These are phyloP conservation scores for Colletotrichum tanaceti DNA, from an alignment of 2,329 filamentous ascomycete genomes.

Conservation along the genomic window DNA sequence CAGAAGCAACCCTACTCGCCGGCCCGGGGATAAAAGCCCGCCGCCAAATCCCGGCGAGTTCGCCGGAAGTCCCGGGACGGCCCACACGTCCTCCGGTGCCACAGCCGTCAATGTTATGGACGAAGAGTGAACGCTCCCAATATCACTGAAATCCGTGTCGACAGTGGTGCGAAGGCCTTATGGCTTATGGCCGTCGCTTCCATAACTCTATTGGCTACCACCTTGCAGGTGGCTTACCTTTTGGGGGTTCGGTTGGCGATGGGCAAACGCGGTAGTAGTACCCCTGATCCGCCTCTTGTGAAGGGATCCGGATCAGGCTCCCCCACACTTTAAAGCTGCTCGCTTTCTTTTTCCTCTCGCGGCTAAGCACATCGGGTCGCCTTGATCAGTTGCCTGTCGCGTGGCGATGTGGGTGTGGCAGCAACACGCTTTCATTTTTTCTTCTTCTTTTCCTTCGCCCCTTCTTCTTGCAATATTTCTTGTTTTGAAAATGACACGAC, in stretches of 20 bases:
- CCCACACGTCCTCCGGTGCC: neutral
- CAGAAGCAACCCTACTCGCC: neutral
- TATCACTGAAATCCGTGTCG: neutral
- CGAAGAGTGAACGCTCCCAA: neutral
- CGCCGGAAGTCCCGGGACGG: slow-evolving; percentile 8
- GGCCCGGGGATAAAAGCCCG: neutral
- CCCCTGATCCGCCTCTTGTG: slow-evolving; percentile 17
- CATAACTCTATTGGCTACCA: neutral
- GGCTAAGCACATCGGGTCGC: slow-evolving; percentile 22
- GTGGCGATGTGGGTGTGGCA: slow-evolving; percentile 17
- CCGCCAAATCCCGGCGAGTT: neutral
- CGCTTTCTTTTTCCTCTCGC: slow-evolving; percentile 32
- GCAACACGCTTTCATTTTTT: neutral
- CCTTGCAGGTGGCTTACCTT: slow-evolving; percentile 8
- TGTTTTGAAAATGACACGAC: slow-evolving; percentile 9
- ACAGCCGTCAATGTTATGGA: neutral
- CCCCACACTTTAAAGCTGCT: slow-evolving; percentile 27
- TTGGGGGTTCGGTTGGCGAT: neutral
- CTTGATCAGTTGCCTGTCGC: slow-evolving; percentile 19
- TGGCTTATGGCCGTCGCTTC: neutral
- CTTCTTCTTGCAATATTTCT: no score
- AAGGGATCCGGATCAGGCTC: neutral
- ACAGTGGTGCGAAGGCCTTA: neutral
- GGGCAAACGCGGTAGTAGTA: slow-evolving; percentile 2
- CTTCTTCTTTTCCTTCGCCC: no score